Evolutionary conservation across 441 rosid genomes (phyloP).

Genomic region (Corymbia citriodora): DNA sequence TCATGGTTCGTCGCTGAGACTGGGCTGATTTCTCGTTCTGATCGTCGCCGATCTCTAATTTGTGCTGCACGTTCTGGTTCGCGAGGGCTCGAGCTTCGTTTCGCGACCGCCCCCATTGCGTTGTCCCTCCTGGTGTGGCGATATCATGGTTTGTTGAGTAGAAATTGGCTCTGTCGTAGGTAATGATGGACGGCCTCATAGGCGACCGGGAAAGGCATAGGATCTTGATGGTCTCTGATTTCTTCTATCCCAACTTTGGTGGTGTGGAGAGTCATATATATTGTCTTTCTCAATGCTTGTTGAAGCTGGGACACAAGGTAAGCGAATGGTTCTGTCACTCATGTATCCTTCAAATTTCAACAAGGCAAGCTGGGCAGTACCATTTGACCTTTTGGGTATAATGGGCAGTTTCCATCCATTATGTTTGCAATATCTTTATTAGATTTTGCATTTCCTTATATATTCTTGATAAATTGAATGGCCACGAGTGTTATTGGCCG

Average conservation of each 20-base stretch:
- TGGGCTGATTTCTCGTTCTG: background rate
- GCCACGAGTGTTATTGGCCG: background rate
- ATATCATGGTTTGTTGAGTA: background rate
- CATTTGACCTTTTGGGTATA: background rate
- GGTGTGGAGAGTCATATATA: slow-evolving; percentile 97
- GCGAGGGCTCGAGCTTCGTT: background rate
- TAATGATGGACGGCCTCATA: slow-evolving; percentile 21
- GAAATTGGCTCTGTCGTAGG: background rate
- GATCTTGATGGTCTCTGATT: slow-evolving; percentile 93
- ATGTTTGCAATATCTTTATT: background rate
- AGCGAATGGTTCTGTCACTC: background rate
- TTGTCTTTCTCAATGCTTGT: slow-evolving; percentile 82
- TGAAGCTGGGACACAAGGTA: slow-evolving; percentile 96
- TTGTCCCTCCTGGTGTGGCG: background rate
- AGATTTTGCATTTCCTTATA: background rate
- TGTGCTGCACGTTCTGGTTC: background rate
- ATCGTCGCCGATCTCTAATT: background rate
- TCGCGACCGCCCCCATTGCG: background rate
- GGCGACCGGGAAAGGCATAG: slow-evolving; percentile 46
- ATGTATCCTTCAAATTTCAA: background rate
- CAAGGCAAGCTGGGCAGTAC: background rate
- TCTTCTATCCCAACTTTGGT: slow-evolving; percentile 98
- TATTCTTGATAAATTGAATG: background rate
- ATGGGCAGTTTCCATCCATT: background rate
- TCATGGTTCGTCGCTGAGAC: background rate